Evolutionary conservation across 352 stramenopile genomes (phyloP).

Genomic region (Phytopythium aichiense): DNA sequence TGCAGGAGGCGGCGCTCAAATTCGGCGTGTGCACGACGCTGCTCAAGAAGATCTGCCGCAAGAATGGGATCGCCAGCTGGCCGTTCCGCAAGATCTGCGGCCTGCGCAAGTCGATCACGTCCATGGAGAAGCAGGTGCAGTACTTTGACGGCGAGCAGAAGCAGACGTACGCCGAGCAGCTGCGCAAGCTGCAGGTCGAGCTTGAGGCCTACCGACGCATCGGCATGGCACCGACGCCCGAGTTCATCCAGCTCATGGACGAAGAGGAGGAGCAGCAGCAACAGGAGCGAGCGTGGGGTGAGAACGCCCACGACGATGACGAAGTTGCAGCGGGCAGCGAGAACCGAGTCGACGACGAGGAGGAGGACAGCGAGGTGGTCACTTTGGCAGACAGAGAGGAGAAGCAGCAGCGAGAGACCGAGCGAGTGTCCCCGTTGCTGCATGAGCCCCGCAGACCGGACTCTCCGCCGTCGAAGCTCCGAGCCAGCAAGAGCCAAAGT

Average conservation of each 20-base stretch:
- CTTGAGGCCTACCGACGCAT: slow-evolving; percentile 43
- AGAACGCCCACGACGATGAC: neutral
- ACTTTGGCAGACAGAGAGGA: neutral
- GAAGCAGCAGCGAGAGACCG: neutral
- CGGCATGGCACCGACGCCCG: slow-evolving; percentile 29
- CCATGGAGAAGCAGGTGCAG: slow-evolving; percentile 55
- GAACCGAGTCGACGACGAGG: neutral
- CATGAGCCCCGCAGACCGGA: neutral
- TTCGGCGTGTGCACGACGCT: slow-evolving; percentile 65
- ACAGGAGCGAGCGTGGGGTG: neutral
- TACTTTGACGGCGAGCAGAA: slow-evolving; percentile 61
- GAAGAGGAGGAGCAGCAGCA: slow-evolving; percentile 5
- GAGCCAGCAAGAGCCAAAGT: neutral
- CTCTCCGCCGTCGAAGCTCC: neutral
- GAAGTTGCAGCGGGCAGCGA: neutral
- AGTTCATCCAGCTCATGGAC: slow-evolving; percentile 19
- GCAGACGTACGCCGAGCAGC: slow-evolving; percentile 40
- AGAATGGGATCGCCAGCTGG: slow-evolving; percentile 60
- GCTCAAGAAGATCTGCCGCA: slow-evolving; percentile 66
- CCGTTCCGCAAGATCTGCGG: slow-evolving; percentile 55
- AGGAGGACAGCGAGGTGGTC: neutral
- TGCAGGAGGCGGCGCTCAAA: slow-evolving; percentile 43
- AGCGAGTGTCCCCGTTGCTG: neutral
- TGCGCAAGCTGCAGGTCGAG: slow-evolving; percentile 35
- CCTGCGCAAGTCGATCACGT: slow-evolving; percentile 52